phyloP scores from a whole-genome alignment of 2,329 filamentous ascomycete genomes.

The Geosmithia flava region DNA sequence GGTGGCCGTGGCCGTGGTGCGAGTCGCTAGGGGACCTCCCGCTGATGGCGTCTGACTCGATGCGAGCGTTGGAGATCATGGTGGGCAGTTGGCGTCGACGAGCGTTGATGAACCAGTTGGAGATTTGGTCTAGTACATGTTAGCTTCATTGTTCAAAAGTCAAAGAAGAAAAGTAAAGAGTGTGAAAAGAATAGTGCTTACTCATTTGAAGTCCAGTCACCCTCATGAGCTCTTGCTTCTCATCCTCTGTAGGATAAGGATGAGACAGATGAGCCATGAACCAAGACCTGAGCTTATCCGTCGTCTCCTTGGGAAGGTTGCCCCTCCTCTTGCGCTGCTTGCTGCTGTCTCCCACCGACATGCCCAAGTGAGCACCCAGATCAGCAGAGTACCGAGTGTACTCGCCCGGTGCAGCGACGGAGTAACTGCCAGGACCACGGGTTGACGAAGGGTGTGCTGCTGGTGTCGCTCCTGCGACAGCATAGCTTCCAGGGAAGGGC shows the following conservation, averaged over 20 bases:
- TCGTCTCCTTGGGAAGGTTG: slow-evolving; percentile 84
- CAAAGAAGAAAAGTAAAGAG: neutral
- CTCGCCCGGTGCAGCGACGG: slow-evolving; percentile 14
- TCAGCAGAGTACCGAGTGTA: slow-evolving; percentile 26
- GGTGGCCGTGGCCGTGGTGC: neutral
- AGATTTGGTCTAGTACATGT: slow-evolving; percentile 46
- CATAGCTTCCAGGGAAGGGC: neutral
- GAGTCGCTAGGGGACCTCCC: slow-evolving; percentile 9
- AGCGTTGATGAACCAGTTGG: slow-evolving; percentile 75
- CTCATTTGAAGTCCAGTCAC: slow-evolving; percentile 70
- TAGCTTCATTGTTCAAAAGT: neutral
- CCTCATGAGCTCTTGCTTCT: slow-evolving; percentile 71
- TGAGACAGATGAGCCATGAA: slow-evolving; percentile 66
- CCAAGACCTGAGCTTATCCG: slow-evolving; percentile 70
- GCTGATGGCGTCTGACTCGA: slow-evolving; percentile 35
- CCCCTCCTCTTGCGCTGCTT: slow-evolving; percentile 57
- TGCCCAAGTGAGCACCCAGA: slow-evolving; percentile 17
- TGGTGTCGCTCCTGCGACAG: too few species aligned
- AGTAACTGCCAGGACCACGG: neutral
- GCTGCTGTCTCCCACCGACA: slow-evolving; percentile 26
- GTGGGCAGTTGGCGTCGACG: slow-evolving; percentile 51
- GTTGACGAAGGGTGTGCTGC: too few species aligned
- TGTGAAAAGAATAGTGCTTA: slow-evolving; percentile 26
- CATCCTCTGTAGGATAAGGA: slow-evolving; percentile 78
- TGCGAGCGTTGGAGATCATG: slow-evolving; percentile 44